Conservation (phyloP, 192 early-diverging fungal genomes). For the Dissophora globulifera region DNA sequence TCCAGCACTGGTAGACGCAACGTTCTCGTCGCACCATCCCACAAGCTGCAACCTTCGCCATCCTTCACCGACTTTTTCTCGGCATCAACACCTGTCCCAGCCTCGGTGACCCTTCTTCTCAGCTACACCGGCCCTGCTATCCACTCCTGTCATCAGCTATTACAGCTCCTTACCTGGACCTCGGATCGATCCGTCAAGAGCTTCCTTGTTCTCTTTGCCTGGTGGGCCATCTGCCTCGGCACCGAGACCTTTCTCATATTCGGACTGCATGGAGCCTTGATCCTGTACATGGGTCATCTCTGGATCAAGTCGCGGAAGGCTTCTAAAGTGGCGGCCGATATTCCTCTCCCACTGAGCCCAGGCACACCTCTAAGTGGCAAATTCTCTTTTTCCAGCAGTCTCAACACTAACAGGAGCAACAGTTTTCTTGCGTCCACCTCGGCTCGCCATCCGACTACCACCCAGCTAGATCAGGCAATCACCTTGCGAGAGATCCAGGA, state of each 20-base stretch:
- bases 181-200: constrained; percentile 54
- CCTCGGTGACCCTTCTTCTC: constrained; percentile 55
- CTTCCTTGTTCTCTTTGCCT: constrained; percentile 54
- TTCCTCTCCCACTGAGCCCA: constrained; percentile 24
- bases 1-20: constrained; percentile 20
- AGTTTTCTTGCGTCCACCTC: constrained; percentile 13
- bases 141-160: constrained; percentile 45
- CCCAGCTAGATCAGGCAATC: constrained; percentile 49
- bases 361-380: constrained; percentile 24
- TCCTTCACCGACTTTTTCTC: constrained; percentile 55
- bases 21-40: constrained; percentile 1
- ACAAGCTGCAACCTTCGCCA: constrained; percentile 22
- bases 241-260: constrained; percentile 49
- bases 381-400: constrained; percentile 21
- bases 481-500: constrained; percentile 56
- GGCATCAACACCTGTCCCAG: constrained; percentile 54
- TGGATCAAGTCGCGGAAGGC: constrained; percentile 54
- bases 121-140: constrained; percentile 53
- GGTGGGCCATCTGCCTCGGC: constrained; percentile 59
- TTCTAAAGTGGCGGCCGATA: constrained; percentile 6
- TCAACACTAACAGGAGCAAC: constrained; percentile 18
- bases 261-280: constrained; percentile 41
- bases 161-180: constrained; percentile 57
- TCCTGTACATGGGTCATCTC: constrained; percentile 37
- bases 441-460: constrained; percentile 35